A percentile compares a stretch with the other conserved stretches of the same genome.
Conservation (phyloP, 2,329 filamentous ascomycete species). For the Colletotrichum zoysiae region DNA sequence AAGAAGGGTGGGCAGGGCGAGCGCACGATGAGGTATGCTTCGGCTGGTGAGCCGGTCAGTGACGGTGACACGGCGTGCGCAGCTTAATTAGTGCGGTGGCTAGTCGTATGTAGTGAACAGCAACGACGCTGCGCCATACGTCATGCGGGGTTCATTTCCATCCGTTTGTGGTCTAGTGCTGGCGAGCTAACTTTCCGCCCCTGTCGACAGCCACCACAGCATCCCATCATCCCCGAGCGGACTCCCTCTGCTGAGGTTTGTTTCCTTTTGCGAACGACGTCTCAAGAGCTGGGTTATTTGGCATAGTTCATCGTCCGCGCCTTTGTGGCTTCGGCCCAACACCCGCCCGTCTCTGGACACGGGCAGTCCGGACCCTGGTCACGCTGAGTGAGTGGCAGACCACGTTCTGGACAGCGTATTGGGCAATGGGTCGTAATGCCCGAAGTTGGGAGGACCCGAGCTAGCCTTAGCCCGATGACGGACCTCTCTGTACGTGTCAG, state of each 20-base stretch:
- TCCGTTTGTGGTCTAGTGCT: slow-evolving; percentile 35
- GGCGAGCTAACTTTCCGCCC: slow-evolving; percentile 6
- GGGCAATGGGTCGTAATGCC: slow-evolving; percentile 5
- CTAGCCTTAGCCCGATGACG: slow-evolving; percentile 15
- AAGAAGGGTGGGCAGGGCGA: slow-evolving; percentile 8
- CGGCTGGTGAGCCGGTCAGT: slow-evolving; percentile 19
- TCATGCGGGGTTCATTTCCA: slow-evolving; percentile 33
- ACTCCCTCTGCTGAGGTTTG: slow-evolving; percentile 1
- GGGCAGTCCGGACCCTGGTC: slow-evolving; percentile 20
- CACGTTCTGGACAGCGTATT: slow-evolving; percentile 14
- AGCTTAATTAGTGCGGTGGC: slow-evolving; percentile 20
- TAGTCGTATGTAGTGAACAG: slow-evolving; percentile 37
- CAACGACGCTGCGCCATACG: slow-evolving; percentile 32
- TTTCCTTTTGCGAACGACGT: slow-evolving; percentile 27
- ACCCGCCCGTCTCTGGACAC: slow-evolving; percentile 11
- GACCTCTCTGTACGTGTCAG: slow-evolving; percentile 17
- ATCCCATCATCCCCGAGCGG: background rate
- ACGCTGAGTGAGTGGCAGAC: slow-evolving; percentile 14
- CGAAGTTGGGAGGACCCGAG: background rate
- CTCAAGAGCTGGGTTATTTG: slow-evolving; percentile 4
- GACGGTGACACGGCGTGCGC: slow-evolving; percentile 17
- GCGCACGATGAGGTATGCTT: slow-evolving; percentile 27
- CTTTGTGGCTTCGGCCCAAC: slow-evolving; percentile 33
- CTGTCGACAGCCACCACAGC: slow-evolving; percentile 14
- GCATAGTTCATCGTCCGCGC: slow-evolving; percentile 12